phyloP scores from a whole-genome alignment of 805 yeast species.

The Wickerhamomyces strasburgensis region DNA sequence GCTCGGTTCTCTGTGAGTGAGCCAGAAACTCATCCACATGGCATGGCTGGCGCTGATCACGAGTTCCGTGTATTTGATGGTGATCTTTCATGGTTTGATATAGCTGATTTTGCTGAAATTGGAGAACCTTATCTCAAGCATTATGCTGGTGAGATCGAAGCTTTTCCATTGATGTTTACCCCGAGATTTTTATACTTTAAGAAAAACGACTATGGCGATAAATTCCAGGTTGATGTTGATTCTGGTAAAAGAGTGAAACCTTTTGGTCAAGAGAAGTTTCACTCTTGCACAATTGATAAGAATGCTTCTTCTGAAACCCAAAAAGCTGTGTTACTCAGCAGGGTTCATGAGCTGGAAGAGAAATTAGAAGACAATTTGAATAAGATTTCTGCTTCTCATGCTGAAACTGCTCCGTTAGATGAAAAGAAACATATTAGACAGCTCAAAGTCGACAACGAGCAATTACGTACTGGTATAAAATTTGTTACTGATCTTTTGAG shows the following conservation, averaged over 20 bases:
- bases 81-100: constrained; percentile 58
- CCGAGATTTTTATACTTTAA: constrained; percentile 68
- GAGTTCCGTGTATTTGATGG: constrained; percentile 42
- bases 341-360: constrained; percentile 13
- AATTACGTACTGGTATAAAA: constrained; percentile 18
- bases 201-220: constrained; percentile 48
- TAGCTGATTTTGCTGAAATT: constrained; percentile 57
- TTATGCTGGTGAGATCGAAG: constrained; percentile 38
- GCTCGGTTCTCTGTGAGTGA: constrained; percentile 36
- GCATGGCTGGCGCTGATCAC: constrained; percentile 7
- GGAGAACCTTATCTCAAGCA: constrained; percentile 35
- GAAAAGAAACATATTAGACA: constrained; percentile 8
- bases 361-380: constrained; percentile 31
- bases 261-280: constrained; percentile 53
- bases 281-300: constrained; percentile 44
- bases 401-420: constrained; percentile 22
- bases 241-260: constrained; percentile 34
- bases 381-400: constrained; percentile 22
- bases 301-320: constrained; percentile 44
- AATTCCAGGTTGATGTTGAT: constrained; percentile 33
- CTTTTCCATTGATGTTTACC: constrained; percentile 60
- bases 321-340: constrained; percentile 28
- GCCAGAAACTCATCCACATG: constrained; percentile 7
- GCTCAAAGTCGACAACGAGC: constrained; percentile 21
- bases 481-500: constrained; percentile 13